Base-by-base conservation (phyloP, 352 stramenopile genomes). In the Phytopythium oedochilum region DNA sequence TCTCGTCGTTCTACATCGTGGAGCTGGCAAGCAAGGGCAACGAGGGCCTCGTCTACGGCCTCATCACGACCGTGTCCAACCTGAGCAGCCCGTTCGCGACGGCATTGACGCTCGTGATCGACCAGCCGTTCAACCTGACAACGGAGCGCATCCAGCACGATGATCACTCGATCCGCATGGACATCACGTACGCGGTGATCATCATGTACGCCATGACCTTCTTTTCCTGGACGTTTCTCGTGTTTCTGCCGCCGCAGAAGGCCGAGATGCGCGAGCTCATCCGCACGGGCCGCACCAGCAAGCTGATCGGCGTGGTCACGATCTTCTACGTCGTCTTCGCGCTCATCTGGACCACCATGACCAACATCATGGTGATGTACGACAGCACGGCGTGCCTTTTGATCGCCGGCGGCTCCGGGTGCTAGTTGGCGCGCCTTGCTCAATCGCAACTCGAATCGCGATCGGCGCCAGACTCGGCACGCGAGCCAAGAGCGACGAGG, bases 281-380 rank as follows among this genome's bases (percentile, higher is more conserved):
- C 0, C 53, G 55, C 29, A 62, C 51, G 10, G 69, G 70, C 23
- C 66, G 70, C 35, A 57, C 28, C 20, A 74, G 55, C 53, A 64
- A 63, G 42, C 18, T 63, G 29, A 60, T 74, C 32, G 70, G 70
- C 17, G 35, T 23, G 6, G 36, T 75, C 32, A 75, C 67, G 23
- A 54, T 82, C 39, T 38, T 42, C 31, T n/a, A 75, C 38, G 44
- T 58, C 26, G 48, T 71, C 74, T 35, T 68, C 69, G 12, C 39
- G 0, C 52, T 78, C 6, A 39, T 74, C 26, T 75, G 63, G 63
- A 66, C 66, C 5, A 57, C 75, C 10, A 62, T 66, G 59, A 63
- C 62, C 28, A 78, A 78, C 64, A 61, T 78, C 44, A 60, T 75
- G 60, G 61, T 57, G 15, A 77, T 78, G 40, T 78, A 76, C 59